Percentiles rank a stretch among this genome's conserved stretches.
These are phyloP conservation scores for Ophiosphaerella narmari DNA, from an alignment of 2,329 filamentous ascomycete genomes.

Conservation along the genomic window DNA sequence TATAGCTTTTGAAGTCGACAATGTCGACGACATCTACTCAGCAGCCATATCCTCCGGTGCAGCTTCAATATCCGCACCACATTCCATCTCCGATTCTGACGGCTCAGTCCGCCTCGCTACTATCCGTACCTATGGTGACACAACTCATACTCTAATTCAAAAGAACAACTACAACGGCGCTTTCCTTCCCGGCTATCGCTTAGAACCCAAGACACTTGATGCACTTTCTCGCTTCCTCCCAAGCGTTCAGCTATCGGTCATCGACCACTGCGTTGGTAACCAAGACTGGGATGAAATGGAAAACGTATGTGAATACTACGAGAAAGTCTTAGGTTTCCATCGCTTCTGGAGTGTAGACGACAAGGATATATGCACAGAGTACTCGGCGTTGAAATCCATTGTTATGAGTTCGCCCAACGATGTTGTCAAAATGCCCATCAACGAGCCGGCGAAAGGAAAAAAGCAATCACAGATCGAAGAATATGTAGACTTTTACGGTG, in stretches of 20 bases:
- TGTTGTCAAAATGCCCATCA: conserved; percentile 96
- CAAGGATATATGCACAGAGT: conserved; percentile 89
- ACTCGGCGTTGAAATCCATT: conserved; percentile 83
- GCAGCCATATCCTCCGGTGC: conserved; percentile 71
- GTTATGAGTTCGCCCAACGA: conserved; percentile 89
- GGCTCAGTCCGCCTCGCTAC: conserved; percentile 75
- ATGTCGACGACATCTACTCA: conserved; percentile 77
- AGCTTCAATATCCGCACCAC: conserved; percentile 66
- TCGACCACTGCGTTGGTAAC: conserved; percentile 98
- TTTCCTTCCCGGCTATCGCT: conserved; percentile 83
- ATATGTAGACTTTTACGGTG: conserved; percentile 82
- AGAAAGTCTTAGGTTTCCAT: conserved; percentile 87
- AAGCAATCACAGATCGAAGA: conserved; percentile 95
- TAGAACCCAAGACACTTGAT: conserved; percentile 53
- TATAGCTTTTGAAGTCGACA: conserved; percentile 92
- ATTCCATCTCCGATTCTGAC: conserved; percentile 58
- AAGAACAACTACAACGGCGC: conserved; percentile 70
- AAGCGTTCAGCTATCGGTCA: conserved; percentile 68
- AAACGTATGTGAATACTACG: conserved; percentile 71
- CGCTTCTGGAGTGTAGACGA: conserved; percentile 98
- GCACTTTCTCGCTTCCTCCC: conserved; percentile 61
- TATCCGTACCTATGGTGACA: conserved; percentile 92
- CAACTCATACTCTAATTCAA: conserved; percentile 88
- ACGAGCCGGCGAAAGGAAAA: conserved; percentile 88
- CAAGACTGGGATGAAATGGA: conserved; percentile 93